Percentiles rank a stretch among this genome's conserved stretches.
Evolutionary conservation across 2,329 filamentous ascomycete genomes (phyloP).

Genomic region (Cryphonectria japonica): DNA sequence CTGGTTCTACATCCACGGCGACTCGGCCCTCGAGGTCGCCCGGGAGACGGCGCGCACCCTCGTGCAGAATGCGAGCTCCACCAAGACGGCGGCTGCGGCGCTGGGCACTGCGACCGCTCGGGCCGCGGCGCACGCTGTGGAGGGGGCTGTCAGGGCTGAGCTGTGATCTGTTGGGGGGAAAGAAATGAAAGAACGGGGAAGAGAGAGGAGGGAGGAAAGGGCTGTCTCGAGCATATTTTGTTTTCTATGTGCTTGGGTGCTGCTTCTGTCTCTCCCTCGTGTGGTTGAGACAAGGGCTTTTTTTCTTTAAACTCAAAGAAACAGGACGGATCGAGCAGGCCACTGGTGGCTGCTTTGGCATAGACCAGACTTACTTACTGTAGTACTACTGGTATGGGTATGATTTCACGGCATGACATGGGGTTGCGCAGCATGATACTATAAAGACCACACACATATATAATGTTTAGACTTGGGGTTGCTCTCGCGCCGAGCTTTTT

Average conservation of each 20-base stretch:
- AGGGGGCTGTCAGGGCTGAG: constrained; percentile 40
- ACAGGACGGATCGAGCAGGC: neutral
- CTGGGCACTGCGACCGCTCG: constrained; percentile 36
- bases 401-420: constrained; percentile 16
- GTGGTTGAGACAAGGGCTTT: neutral
- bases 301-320: neutral
- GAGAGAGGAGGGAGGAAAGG: neutral
- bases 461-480: constrained; percentile 24
- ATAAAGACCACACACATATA: constrained; percentile 10
- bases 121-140: constrained; percentile 38
- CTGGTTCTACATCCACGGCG: constrained; percentile 94
- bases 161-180: constrained; percentile 35
- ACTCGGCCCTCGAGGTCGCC: constrained; percentile 59
- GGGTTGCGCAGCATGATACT: constrained; percentile 7
- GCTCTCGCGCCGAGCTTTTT: neutral
- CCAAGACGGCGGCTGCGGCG: constrained; percentile 33
- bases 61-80: constrained; percentile 28
- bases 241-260: neutral
- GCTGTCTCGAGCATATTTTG: neutral
- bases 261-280: no score
- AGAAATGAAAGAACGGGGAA: neutral
- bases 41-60: constrained; percentile 48
- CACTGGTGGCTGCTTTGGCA: neutral
- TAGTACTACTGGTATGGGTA: neutral
- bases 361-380: neutral